Evolutionary conservation across 306 rosid genomes (phyloP).

Genomic region (Pueraria montana): DNA sequence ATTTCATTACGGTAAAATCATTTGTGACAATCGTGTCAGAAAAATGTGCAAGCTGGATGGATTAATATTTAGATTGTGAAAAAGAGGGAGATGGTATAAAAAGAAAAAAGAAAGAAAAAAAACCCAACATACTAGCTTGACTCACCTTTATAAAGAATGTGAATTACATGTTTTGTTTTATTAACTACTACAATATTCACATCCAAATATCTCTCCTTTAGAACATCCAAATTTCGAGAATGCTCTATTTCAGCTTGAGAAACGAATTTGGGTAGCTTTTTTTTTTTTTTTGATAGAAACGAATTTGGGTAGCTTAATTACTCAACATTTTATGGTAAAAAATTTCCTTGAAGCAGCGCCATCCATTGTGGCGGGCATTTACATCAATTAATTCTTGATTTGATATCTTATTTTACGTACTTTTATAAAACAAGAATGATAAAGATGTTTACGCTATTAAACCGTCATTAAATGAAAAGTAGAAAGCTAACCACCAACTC

Average conservation of each 20-base stretch:
- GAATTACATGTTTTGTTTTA: background rate
- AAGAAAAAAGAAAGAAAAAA: too few relatives aligned
- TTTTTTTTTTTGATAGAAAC: too few relatives aligned
- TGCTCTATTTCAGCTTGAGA: background rate
- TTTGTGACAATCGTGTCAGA: too few relatives aligned
- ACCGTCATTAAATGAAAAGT: conserved; percentile 23
- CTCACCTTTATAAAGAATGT: too few relatives aligned
- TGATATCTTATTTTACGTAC: background rate
- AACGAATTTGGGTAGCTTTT: background rate
- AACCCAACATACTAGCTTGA: too few relatives aligned
- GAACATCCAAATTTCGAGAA: background rate
- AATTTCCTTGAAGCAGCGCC: background rate
- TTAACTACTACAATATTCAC: background rate
- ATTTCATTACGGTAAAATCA: too few relatives aligned
- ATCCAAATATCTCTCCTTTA: background rate
- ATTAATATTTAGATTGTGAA: too few relatives aligned
- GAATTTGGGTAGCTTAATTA: too few relatives aligned
- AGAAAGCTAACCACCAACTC: conserved; percentile 8
- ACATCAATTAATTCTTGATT: background rate
- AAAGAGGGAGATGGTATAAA: too few relatives aligned
- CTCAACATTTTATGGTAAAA: background rate
- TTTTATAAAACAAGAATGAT: background rate
- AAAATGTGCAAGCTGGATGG: too few relatives aligned
- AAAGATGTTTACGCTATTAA: background rate
- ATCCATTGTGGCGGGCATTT: background rate